Percentiles rank a stretch among this genome's conserved stretches.
phyloP scores from a whole-genome alignment of 768 basidiomycete species.

The Kwoniella bestiolae region DNA sequence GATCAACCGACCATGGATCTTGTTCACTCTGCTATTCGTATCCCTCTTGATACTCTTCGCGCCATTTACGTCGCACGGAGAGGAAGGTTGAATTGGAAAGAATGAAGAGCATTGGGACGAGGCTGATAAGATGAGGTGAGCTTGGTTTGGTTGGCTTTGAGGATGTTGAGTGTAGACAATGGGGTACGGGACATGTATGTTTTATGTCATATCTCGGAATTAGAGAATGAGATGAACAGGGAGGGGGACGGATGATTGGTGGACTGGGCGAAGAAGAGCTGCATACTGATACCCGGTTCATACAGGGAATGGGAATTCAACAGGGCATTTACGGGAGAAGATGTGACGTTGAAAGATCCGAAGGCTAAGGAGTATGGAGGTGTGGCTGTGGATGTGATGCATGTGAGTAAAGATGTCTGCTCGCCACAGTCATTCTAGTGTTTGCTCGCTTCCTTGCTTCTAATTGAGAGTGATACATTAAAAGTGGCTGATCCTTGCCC shows the following conservation, averaged over 20 bases:
- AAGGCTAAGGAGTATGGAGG: slow-evolving; percentile 45
- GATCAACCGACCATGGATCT: slow-evolving; percentile 6
- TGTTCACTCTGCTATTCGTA: slow-evolving; percentile 6
- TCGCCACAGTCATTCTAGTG: not conserved
- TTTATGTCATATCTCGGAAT: too few relatives aligned
- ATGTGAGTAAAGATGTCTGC: slow-evolving; percentile 44
- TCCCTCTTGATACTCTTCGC: slow-evolving; percentile 23
- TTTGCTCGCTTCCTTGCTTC: too few relatives aligned
- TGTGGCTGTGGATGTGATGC: slow-evolving; percentile 47
- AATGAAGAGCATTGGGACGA: slow-evolving; percentile 11
- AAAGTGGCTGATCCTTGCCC: too few relatives aligned
- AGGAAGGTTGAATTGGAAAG: not conserved
- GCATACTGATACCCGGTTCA: not conserved
- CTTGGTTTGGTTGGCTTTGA: not conserved
- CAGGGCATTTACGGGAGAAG: slow-evolving; percentile 32
- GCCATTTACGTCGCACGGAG: slow-evolving; percentile 17
- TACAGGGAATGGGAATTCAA: slow-evolving; percentile 33
- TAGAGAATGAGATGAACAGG: not conserved
- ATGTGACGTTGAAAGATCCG: slow-evolving; percentile 31
- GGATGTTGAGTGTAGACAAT: too few relatives aligned
- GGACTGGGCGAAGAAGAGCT: not conserved
- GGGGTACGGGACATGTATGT: too few relatives aligned
- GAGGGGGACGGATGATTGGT: not conserved
- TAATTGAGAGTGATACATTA: too few relatives aligned
- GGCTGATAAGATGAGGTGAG: slow-evolving; percentile 28